phyloP scores from a whole-genome alignment of 23 red algal genomes.

The Pyropia yezoensis region DNA sequence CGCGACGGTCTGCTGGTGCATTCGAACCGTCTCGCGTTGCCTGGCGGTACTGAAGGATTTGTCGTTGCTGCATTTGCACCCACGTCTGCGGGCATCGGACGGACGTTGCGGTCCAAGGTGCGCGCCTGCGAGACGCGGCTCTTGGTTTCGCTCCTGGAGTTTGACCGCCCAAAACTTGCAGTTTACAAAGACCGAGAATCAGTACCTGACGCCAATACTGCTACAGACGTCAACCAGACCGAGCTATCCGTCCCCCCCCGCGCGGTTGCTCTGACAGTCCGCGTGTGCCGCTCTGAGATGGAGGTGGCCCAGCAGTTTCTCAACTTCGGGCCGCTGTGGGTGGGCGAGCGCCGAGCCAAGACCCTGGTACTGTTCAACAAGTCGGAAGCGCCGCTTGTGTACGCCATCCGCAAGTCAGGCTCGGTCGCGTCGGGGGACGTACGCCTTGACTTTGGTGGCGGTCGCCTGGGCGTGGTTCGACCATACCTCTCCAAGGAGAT shows the following conservation, averaged over 20 bases:
- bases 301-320: slow-evolving; percentile 64
- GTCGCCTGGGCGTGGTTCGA: slow-evolving; percentile 50
- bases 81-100: background rate
- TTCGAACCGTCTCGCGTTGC: no score
- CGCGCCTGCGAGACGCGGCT: slow-evolving; percentile 57
- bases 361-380: slow-evolving; percentile 70
- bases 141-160: slow-evolving; percentile 63
- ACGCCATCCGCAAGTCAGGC: slow-evolving; percentile 67
- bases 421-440: slow-evolving; percentile 37
- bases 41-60: no score
- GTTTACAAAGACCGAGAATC: slow-evolving; percentile 3
- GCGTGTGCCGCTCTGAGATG: slow-evolving; percentile 65
- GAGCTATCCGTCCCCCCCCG: slow-evolving; percentile 27
- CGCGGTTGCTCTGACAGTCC: slow-evolving; percentile 46
- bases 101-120: slow-evolving; percentile 26
- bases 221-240: slow-evolving; percentile 8
- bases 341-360: slow-evolving; percentile 80
- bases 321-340: slow-evolving; percentile 72
- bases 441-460: slow-evolving; percentile 61
- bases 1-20: slow-evolving; percentile 43
- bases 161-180: slow-evolving; percentile 32
- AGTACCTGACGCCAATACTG: background rate
- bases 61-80: background rate
- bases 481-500: slow-evolving; percentile 74
- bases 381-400: slow-evolving; percentile 70